These are phyloP conservation scores for Phytophthora boehmeriae DNA, from an alignment of 352 stramenopile genomes.

Conservation along the genomic window DNA sequence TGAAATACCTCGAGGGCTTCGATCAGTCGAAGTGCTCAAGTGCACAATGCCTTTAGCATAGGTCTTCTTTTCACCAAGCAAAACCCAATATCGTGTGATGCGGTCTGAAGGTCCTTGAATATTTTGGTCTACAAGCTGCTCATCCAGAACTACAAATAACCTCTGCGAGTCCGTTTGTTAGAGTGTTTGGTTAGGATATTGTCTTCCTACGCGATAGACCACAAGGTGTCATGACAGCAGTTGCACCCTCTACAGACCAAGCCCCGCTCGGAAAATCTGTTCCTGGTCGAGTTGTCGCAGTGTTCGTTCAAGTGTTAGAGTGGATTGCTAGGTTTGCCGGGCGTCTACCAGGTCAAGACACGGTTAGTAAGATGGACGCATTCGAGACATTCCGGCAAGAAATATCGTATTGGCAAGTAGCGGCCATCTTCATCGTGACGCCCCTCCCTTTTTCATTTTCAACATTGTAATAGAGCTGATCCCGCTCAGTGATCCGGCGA, in stretches of 20 bases:
- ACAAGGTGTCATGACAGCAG: conserved; percentile 2
- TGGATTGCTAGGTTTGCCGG: conserved; percentile 5
- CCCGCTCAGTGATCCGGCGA: conserved; percentile 14
- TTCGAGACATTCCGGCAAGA: conserved; percentile 14
- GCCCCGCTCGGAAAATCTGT: neutral
- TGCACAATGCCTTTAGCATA: too few species aligned
- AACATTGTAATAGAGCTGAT: conserved; percentile 36
- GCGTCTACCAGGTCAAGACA: conserved; percentile 30
- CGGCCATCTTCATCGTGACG: conserved; percentile 18
- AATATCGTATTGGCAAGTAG: neutral
- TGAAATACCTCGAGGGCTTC: too few species aligned
- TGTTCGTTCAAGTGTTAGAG: neutral
- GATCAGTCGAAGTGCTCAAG: too few species aligned
- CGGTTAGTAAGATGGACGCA: conserved; percentile 37
- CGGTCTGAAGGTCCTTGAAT: too few species aligned
- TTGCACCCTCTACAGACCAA: neutral
- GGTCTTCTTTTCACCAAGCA: too few species aligned
- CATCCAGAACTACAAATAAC: too few species aligned
- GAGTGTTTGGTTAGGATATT: too few species aligned
- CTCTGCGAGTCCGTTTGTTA: too few species aligned
- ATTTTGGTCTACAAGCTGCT: too few species aligned
- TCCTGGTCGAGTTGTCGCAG: conserved; percentile 1
- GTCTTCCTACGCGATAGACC: neutral
- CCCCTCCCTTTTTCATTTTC: conserved; percentile 31
- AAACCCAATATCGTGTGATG: too few species aligned